Base-by-base conservation (phyloP, 2,329 filamentous ascomycete species). In the Tolypocladium album region DNA sequence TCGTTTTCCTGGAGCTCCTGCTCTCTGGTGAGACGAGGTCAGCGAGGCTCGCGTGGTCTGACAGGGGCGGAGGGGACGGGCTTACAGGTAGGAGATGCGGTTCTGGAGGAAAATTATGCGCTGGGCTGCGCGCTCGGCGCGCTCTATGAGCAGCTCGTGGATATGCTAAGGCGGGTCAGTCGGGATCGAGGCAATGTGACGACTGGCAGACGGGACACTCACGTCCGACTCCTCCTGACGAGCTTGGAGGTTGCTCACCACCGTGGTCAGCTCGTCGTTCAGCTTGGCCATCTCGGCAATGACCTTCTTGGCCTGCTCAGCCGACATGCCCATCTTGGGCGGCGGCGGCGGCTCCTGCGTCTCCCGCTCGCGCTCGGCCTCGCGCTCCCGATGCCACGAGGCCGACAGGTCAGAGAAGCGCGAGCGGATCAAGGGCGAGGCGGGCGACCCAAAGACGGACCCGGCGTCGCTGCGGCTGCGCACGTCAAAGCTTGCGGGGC, bases 141-240 rank as follows among this genome's bases (percentile, higher is more conserved):
- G 79, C 50, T 79, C 79, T 58, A 85, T 77, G 27, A 88, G 79
- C 39, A 88, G 71, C 31, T 77, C 77, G 66, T 88, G 84, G 60
- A 89, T 85, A 64, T 87, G 83, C 77, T 84, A 65, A 38, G 13
- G 34, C 11, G 42, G 43, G 22, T 56, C 27, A 43, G 47, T 36
- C 11, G 9, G 22, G 38, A 36, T 39, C n/a, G 56, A 17, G 31
- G 11, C 11, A 13, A 8, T 3, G 9, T 11, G 31, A 1, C 9
- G 1, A 11, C 17, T 34, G 4, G 24, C 1, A 17, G 31, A 4
- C 2, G 40, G 36, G 40, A 43, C 20, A 67, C 76, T 72, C 71
- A 79, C 83, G 69, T 85, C 79, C 52, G 82, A 80, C 70, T 88
- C 84, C 68, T 86, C 82, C 63, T 81, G 81, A 45, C 84, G 77